Evolutionary conservation across 1,284 basidiomycete genomes (phyloP).

Genomic region (Apiotrichum akiyoshidainum): DNA sequence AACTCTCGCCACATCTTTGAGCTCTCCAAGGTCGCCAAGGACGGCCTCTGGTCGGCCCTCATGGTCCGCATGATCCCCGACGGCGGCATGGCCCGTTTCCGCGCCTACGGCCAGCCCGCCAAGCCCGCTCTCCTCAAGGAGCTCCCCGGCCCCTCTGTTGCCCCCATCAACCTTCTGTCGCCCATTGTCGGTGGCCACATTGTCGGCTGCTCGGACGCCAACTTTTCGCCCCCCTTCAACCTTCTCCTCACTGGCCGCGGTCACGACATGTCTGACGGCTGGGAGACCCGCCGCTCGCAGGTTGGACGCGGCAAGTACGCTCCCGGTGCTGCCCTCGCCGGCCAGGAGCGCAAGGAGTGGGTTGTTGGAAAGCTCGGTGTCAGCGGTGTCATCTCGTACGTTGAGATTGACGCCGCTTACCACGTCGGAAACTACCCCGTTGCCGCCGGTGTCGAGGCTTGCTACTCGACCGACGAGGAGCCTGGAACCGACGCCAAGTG

Average conservation of each 20-base stretch:
- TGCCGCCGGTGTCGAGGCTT: conserved; percentile 46
- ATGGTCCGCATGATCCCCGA: conserved; percentile 96
- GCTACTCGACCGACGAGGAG: conserved; percentile 24
- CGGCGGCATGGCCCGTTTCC: conserved; percentile 86
- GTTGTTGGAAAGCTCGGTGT: conserved; percentile 79
- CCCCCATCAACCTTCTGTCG: conserved; percentile 74
- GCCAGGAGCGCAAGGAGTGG: conserved; percentile 82
- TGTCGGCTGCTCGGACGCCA: conserved; percentile 67
- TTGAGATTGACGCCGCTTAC: conserved; percentile 89
- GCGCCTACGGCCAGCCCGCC: conserved; percentile 75
- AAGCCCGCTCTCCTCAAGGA: conserved; percentile 51
- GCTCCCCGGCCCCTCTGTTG: conserved; percentile 55
- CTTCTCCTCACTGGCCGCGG: conserved; percentile 86
- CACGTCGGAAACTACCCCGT: conserved; percentile 97
- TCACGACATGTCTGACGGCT: conserved; percentile 93
- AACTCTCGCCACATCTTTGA: conserved; percentile 81
- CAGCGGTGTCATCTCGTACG: conserved; percentile 67
- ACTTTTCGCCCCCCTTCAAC: conserved; percentile 89
- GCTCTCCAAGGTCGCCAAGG: conserved; percentile 48
- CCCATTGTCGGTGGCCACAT: conserved; percentile 79
- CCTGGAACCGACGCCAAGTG: conserved; percentile 58
- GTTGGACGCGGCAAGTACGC: conserved; percentile 60
- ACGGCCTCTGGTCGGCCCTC: conserved; percentile 67
- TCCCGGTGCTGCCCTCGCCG: conserved; percentile 23
- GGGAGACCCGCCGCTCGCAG: conserved; percentile 93